These are phyloP conservation scores for Emergomyces orientalis DNA, from an alignment of 2,329 filamentous ascomycete genomes.

Conservation along the genomic window DNA sequence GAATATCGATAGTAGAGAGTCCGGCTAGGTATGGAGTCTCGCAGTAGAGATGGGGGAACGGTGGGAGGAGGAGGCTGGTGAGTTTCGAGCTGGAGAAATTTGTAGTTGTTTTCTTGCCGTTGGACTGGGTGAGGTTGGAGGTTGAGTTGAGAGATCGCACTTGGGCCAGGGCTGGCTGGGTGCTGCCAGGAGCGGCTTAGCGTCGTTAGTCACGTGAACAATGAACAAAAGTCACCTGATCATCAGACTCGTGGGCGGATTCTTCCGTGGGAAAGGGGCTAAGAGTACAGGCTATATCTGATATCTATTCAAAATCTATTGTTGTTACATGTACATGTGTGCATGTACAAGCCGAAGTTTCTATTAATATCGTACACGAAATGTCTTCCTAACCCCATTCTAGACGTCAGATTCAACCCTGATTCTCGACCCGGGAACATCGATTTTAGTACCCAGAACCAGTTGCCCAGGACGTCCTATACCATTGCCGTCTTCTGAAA, in stretches of 20 bases:
- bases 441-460: constrained; percentile 15
- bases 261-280: too few species aligned
- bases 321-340: not conserved
- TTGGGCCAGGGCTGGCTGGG: not conserved
- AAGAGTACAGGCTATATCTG: not conserved
- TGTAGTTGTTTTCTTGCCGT: not conserved
- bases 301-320: not conserved
- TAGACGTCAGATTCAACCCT: constrained; percentile 1
- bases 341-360: not conserved
- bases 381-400: not conserved
- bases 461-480: not conserved
- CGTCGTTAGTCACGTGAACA: not conserved
- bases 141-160: not conserved
- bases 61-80: not conserved
- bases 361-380: constrained; percentile 1
- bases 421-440: constrained; percentile 16
- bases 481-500: not conserved
- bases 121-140: constrained; percentile 1
- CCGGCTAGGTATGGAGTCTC: not conserved
- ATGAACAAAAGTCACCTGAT: not conserved
- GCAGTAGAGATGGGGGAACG: not conserved
- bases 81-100: constrained; percentile 3
- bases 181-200: not conserved
- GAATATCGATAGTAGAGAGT: constrained; percentile 5
- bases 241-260: too few species aligned